phyloP scores from a whole-genome alignment of 331 rosid genomes.

The Dryas integrifolia region DNA sequence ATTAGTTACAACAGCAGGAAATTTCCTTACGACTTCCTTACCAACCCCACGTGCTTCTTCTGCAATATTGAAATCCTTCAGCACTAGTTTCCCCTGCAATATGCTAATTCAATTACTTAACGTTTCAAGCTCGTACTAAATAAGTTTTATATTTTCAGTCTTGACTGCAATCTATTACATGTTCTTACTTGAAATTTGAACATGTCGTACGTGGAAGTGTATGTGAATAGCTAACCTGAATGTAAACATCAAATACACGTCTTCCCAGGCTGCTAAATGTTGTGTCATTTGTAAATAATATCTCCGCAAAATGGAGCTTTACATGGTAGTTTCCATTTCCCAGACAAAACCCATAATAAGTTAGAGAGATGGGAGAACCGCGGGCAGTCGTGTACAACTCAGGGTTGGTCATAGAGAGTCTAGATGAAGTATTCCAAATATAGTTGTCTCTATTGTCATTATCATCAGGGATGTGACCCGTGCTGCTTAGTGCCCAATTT shows the following conservation, averaged over 20 bases:
- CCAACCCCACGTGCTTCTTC: constrained; percentile 56
- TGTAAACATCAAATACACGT: constrained; percentile 60
- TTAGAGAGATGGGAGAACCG: constrained; percentile 66
- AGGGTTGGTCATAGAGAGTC: constrained; percentile 41
- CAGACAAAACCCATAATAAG: constrained; percentile 66
- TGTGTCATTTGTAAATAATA: constrained; percentile 49
- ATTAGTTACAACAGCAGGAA: constrained; percentile 31
- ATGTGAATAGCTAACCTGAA: constrained; percentile 44
- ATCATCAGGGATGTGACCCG: constrained; percentile 59
- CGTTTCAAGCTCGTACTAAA: not conserved
- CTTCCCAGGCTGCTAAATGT: constrained; percentile 59
- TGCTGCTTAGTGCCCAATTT: constrained; percentile 66
- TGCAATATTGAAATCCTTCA: constrained; percentile 59
- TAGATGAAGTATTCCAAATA: constrained; percentile 33
- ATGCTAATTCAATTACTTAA: constrained; percentile 11
- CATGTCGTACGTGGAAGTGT: too few species aligned
- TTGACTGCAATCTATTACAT: not conserved
- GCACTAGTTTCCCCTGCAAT: constrained; percentile 53
- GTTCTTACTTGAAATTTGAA: not conserved
- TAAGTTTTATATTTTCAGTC: too few species aligned
- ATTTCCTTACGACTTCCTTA: constrained; percentile 26
- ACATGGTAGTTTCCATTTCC: constrained; percentile 64
- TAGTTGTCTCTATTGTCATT: not conserved
- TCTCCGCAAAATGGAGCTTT: constrained; percentile 74
- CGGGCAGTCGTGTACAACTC: constrained; percentile 61